phyloP scores from a whole-genome alignment of 768 basidiomycete genomes.

The Naganishia randhawae region DNA sequence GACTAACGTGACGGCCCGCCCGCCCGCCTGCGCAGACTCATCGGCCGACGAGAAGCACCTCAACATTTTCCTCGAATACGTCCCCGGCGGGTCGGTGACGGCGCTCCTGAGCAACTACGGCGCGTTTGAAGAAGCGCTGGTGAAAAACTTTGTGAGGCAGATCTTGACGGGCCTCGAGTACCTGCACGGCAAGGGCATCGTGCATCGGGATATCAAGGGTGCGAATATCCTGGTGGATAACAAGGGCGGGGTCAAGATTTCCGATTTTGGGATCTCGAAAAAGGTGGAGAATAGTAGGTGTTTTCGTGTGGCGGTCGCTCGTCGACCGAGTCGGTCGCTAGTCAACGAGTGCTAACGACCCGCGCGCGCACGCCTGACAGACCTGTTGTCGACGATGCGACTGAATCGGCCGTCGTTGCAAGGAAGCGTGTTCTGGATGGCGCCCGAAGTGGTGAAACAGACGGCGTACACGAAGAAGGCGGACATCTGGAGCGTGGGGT shows the following conservation, averaged over 20 bases:
- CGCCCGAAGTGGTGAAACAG: constrained; percentile 96
- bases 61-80: constrained; percentile 96
- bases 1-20: neutral
- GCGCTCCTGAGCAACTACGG: constrained; percentile 85
- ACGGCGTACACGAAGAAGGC: constrained; percentile 84
- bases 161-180: constrained; percentile 84
- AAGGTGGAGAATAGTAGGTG: constrained; percentile 90
- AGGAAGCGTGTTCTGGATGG: constrained; percentile 99
- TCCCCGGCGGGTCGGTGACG: constrained; percentile 89
- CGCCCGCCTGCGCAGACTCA: constrained; percentile 62
- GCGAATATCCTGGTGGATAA: constrained; percentile 98
- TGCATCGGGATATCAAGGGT: constrained; percentile 98
- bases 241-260: constrained; percentile 95
- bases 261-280: constrained; percentile 96
- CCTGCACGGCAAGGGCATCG: constrained; percentile 86
- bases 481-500: constrained; percentile 95
- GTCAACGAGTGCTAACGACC: neutral
- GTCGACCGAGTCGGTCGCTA: too few relatives aligned
- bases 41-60: constrained; percentile 83
- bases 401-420: constrained; percentile 87
- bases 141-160: constrained; percentile 87
- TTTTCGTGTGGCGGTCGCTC: constrained; percentile 42
- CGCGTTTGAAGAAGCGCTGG: constrained; percentile 86
- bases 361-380: constrained; percentile 28
- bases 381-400: constrained; percentile 57